A percentile compares a stretch with the other conserved stretches of the same genome.
Evolutionary conservation across 202 grass and related monocot species (phyloP).

Genomic region (Dendrocalamus latiflorus): DNA sequence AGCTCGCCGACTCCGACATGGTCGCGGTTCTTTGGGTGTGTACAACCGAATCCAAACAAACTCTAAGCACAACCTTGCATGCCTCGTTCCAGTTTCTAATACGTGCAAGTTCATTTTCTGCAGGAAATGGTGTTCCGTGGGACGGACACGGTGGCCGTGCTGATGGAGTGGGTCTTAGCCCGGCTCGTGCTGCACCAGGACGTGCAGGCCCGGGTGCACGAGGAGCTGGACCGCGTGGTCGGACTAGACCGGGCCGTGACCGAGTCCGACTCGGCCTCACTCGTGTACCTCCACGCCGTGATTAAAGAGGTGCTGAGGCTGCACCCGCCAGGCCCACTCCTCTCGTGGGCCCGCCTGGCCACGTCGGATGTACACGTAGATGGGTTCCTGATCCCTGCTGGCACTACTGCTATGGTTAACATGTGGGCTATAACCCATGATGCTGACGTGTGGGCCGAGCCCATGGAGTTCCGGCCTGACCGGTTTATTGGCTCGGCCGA

Average conservation of each 20-base stretch:
- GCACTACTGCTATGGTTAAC: constrained; percentile 94
- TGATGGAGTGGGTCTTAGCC: constrained; percentile 91
- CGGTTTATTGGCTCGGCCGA: constrained; percentile 19
- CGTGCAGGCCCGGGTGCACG: constrained; percentile 63
- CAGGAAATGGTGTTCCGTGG: constrained; percentile 97
- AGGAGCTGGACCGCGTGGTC: constrained; percentile 69
- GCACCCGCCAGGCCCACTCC: constrained; percentile 85
- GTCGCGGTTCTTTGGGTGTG: constrained; percentile 85
- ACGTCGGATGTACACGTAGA: constrained; percentile 62
- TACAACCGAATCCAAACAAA: not conserved
- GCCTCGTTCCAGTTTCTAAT: not conserved
- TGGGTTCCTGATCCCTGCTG: constrained; percentile 54
- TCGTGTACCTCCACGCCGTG: constrained; percentile 66
- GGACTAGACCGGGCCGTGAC: constrained; percentile 23
- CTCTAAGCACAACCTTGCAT: not conserved
- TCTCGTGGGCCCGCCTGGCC: constrained; percentile 80
- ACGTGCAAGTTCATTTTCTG: not conserved
- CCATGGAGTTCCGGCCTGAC: constrained; percentile 45
- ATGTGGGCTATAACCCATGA: constrained; percentile 95
- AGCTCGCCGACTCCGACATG: constrained; percentile 63
- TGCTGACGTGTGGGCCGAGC: constrained; percentile 49
- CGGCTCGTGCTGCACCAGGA: constrained; percentile 69
- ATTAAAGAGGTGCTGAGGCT: constrained; percentile 73
- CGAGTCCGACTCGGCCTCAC: constrained; percentile 38
- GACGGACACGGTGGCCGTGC: no score